Base-by-base conservation (phyloP, 2,329 filamentous ascomycete genomes). In the Aspergillus sclerotialis region DNA sequence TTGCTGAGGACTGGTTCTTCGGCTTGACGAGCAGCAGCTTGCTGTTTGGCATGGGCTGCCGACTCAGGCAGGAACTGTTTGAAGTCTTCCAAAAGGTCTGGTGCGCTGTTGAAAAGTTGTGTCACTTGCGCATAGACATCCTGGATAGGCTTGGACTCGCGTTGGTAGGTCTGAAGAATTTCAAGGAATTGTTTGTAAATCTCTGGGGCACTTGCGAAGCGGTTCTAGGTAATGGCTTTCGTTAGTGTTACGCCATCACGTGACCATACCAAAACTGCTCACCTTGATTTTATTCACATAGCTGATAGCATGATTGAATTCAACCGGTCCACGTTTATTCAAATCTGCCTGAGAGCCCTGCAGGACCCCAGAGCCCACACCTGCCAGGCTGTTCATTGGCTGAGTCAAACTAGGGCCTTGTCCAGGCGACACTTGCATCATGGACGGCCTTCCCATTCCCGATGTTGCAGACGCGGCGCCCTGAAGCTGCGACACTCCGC, bases 281-380 rank as follows among this genome's bases (percentile, higher is more conserved):
- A 92, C 89, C 81, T 98, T 98, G 53, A 98, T 98, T 67, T 98
- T 98, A 59, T 98, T 98, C 35, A 98, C 92, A 54, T 98, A 98
- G 60, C 89, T 96, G 44, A 98, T 98, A 1, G 92, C 92, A 64
- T 98, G 92, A 58, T 98, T 98, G 63, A 98, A 98, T 56, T 98
- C 92, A 12, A 98, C 92, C 1, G 92, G 92, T 0, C 89, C 90
- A 36, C 89, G 79, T 56, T 92, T 93, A 61, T 93, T 89, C 57
- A 85, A 50, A 33, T 69, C 71, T 33, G 61, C 63, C 36, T 68
- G 64, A n/a, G 58, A 60, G 16, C 63, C 69, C 65, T 63, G 74
- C 65, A 60, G 75, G 65, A 64, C 81, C 63, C 63, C 76, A 66
- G 48, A 69, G 14, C 71, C 73, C 40, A 72, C 70, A 28, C 77